Base-by-base conservation (phyloP, 768 basidiomycete genomes). In the Xerocomellus dryophilus region DNA sequence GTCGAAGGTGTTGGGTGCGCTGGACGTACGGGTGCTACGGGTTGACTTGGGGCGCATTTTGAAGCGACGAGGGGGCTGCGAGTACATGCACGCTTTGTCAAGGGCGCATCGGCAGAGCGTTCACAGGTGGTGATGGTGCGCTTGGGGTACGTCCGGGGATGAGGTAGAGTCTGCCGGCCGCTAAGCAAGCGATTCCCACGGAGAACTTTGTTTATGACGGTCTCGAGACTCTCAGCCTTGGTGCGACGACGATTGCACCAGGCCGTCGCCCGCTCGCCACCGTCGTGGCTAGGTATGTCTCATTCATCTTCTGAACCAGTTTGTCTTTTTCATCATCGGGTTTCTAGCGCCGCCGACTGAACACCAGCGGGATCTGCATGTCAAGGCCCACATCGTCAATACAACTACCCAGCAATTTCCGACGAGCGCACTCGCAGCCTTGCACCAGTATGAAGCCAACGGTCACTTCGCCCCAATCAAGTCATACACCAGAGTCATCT, bases 401-500 rank as follows among this genome's bases (percentile, higher is more conserved):
- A 44, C 44, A 4, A 12, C 42, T 0, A 57, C 64, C 0, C 73
- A 78, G 21, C 71, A 68, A 0, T 76, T 90, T 36, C 86, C 88
- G 3, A 75, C 77, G 1, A 67, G 77, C 10, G 91, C 93, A 1
- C 77, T 95, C 17, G 65, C 74, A 1, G 70, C 88, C 43, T 76
- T 97, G 15, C 88, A 92, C 57, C 63, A 75, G 1, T 92, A 90
- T 67, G 95, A 97, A 71, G 65, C 70, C 3, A 74, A 79, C 49
- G 79, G 77, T 15, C 68, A 77, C 31, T 80, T 84, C 2, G 84
- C 89, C 0, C 86, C 93, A 0, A 83, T 91, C 65, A 76, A 76
- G 38, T 82, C 88, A 0, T 97, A 98, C 70, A 84, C 83, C 9
- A 75, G 81, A 20, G 71, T 86, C 43, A 87, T 96, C 54, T 73